phyloP scores from a whole-genome alignment of 768 basidiomycete species.

The Imleria badia region DNA sequence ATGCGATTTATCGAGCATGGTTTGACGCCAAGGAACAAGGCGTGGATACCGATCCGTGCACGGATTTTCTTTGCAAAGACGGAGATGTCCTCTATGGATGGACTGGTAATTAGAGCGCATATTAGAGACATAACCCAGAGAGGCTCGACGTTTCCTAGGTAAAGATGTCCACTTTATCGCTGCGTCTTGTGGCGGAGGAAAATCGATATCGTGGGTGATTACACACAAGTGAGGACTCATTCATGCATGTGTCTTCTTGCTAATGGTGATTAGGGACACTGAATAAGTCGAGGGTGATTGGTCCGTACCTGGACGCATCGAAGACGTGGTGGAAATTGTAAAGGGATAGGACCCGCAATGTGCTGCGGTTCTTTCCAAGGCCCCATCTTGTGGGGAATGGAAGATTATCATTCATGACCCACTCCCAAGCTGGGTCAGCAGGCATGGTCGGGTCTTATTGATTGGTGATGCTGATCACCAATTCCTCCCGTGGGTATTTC shows the following conservation, averaged over 20 bases:
- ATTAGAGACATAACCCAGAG: background rate
- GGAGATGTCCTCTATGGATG: constrained; percentile 26
- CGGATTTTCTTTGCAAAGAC: constrained; percentile 16
- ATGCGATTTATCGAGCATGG: constrained; percentile 31
- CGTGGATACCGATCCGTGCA: constrained; percentile 22
- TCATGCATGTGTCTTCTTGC: background rate
- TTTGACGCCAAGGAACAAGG: constrained; percentile 26
- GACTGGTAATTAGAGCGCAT: constrained; percentile 14
- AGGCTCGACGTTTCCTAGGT: background rate
- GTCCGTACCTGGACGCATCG: constrained; percentile 22
- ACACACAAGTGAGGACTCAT: constrained; percentile 18
- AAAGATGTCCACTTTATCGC: constrained; percentile 24
- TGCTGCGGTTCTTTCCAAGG: constrained; percentile 23
- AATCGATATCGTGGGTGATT: constrained; percentile 20
- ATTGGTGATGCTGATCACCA: constrained; percentile 34
- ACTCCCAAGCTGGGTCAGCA: constrained; percentile 38
- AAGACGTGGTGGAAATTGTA: constrained; percentile 23
- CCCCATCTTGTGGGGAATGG: constrained; percentile 37
- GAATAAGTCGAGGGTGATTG: constrained; percentile 20
- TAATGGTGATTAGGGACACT: constrained; percentile 16
- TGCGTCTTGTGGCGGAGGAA: constrained; percentile 11
- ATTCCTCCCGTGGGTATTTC: constrained; percentile 27
- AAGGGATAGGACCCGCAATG: constrained; percentile 28
- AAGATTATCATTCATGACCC: constrained; percentile 39
- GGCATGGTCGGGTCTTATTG: constrained; percentile 20